Conservation (phyloP, 257 asterid genomes). For the Solanum sparsipilum region DNA sequence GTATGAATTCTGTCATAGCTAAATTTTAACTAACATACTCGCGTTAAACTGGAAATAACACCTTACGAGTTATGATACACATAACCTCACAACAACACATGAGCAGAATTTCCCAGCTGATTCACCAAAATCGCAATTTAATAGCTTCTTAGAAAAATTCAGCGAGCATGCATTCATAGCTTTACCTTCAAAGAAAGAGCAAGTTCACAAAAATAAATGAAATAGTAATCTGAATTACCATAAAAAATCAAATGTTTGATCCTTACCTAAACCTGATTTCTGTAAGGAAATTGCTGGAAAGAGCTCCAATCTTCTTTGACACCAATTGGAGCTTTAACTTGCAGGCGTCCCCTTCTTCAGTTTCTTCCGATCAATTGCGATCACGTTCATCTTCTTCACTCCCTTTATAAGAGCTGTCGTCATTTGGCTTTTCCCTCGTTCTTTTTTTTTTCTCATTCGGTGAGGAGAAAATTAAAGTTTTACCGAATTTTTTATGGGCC, state of each 20-base stretch:
- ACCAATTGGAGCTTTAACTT: background rate
- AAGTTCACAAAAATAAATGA: background rate
- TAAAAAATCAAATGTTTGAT: background rate
- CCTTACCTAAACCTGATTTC: background rate
- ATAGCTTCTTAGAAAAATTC: background rate
- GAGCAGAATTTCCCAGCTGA: background rate
- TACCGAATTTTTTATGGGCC: background rate
- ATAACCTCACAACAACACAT: background rate
- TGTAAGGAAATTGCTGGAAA: background rate
- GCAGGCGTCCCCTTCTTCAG: background rate
- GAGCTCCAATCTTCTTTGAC: background rate
- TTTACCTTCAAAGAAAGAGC: background rate
- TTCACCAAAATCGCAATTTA: background rate
- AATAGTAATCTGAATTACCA: background rate
- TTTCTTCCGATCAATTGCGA: background rate
- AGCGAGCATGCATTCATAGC: background rate
- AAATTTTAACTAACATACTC: background rate
- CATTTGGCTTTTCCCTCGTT: background rate
- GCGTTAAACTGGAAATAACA: background rate
- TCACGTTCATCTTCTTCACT: background rate
- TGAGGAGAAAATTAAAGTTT: background rate
- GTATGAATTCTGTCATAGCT: background rate
- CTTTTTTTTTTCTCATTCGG: background rate
- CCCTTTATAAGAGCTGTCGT: background rate
- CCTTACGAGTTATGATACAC: background rate